A percentile compares a stretch with the other conserved stretches of the same genome.
Evolutionary conservation across 106 monocot genomes (phyloP).

Genomic region (Narthecium ossifragum): DNA sequence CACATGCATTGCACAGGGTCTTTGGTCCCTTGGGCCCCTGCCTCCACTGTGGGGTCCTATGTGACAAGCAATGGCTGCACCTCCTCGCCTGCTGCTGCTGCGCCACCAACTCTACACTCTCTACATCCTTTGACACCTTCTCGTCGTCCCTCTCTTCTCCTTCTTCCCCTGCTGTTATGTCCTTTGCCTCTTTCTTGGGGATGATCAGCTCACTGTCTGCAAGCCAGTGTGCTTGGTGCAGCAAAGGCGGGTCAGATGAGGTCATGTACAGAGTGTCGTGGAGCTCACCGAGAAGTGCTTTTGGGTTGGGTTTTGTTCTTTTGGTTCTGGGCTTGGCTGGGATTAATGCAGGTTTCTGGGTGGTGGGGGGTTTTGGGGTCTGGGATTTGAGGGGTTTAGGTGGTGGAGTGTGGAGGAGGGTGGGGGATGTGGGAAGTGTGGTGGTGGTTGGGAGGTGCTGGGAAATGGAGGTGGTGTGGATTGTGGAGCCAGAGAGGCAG

Average conservation of each 20-base stretch:
- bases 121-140: background rate
- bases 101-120: too few species aligned
- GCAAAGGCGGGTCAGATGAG: conserved; percentile 25
- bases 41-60: conserved; percentile 90
- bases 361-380: too few species aligned
- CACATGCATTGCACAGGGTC: conserved; percentile 75
- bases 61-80: conserved; percentile 73
- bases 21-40: conserved; percentile 74
- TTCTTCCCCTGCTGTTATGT: conserved; percentile 3
- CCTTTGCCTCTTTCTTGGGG: conserved; percentile 22
- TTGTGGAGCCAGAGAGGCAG: conserved; percentile 43
- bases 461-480: conserved; percentile 16
- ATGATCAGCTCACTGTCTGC: conserved; percentile 77
- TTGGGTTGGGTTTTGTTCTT: background rate
- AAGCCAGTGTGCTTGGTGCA: conserved; percentile 62
- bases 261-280: background rate
- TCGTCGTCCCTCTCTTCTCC: background rate
- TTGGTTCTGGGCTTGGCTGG: conserved; percentile 3
- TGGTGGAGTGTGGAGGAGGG: background rate
- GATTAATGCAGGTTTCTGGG: too few species aligned
- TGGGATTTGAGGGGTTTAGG: too few species aligned
- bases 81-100: conserved; percentile 15
- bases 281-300: background rate
- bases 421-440: too few species aligned
- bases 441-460: conserved; percentile 3